phyloP scores from a whole-genome alignment of 176 grass and related monocot genomes.

The Thalia dealbata region DNA sequence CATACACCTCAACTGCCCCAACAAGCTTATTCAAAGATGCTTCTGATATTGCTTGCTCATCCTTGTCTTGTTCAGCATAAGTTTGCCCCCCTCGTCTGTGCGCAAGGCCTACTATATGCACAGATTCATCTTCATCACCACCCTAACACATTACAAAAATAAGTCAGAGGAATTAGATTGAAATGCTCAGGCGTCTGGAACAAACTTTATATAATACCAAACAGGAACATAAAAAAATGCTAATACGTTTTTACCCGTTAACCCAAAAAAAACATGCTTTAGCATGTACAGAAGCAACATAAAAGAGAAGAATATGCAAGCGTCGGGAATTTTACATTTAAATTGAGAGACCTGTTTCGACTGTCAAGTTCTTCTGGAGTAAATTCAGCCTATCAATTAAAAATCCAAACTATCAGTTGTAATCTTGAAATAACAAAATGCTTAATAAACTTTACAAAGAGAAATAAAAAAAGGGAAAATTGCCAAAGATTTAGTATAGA shows the following conservation, averaged over 20 bases:
- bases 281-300: background rate
- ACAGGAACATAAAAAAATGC: no score
- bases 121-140: slow-evolving; percentile 25
- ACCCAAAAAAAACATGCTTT: background rate
- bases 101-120: slow-evolving; percentile 27
- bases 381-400: slow-evolving; percentile 51
- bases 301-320: background rate
- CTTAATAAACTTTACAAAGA: background rate
- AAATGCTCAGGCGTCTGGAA: background rate
- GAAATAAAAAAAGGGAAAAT: background rate
- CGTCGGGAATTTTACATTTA: slow-evolving; percentile 39
- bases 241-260: background rate
- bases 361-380: slow-evolving; percentile 53
- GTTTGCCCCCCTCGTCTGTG: slow-evolving; percentile 29
- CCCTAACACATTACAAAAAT: slow-evolving; percentile 33
- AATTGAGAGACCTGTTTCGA: slow-evolving; percentile 38
- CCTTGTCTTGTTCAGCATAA: slow-evolving; percentile 41
- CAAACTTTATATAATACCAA: no score
- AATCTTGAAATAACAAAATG: background rate
- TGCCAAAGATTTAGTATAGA: slow-evolving; percentile 7
- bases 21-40: slow-evolving; percentile 86
- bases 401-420: slow-evolving; percentile 5
- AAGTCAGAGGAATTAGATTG: background rate
- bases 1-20: slow-evolving; percentile 47
- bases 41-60: slow-evolving; percentile 84